These are phyloP conservation scores for Podaxis mareebaensis DNA, from an alignment of 768 basidiomycete species.

Conservation along the genomic window DNA sequence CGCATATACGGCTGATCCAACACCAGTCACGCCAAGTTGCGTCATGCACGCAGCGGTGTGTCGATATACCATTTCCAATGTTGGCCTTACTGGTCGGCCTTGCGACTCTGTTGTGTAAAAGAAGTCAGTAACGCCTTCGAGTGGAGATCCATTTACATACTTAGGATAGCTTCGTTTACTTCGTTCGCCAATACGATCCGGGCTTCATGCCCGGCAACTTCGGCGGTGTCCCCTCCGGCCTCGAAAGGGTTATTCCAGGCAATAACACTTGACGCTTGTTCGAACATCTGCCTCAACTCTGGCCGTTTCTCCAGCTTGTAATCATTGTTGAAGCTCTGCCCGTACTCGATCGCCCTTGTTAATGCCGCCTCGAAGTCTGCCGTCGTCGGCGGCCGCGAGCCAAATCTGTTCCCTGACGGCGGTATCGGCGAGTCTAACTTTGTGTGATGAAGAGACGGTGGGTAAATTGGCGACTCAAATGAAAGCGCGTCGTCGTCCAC, in stretches of 20 bases:
- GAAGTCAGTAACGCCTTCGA: slow-evolving; percentile 10
- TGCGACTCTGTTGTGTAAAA: slow-evolving; percentile 59
- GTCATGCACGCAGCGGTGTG: slow-evolving; percentile 68
- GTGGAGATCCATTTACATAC: slow-evolving; percentile 41
- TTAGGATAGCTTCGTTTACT: slow-evolving; percentile 80
- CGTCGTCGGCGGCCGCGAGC: slow-evolving; percentile 1
- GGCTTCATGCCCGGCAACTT: slow-evolving; percentile 68
- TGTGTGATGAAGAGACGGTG: slow-evolving; percentile 5
- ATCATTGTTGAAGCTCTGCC: slow-evolving; percentile 66
- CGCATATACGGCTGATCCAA: slow-evolving; percentile 78
- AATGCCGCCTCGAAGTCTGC: slow-evolving; percentile 57
- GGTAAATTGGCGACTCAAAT: slow-evolving; percentile 18
- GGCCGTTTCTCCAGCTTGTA: slow-evolving; percentile 64
- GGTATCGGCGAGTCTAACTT: slow-evolving; percentile 8
- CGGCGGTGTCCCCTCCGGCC: slow-evolving; percentile 63
- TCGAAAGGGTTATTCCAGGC: slow-evolving; percentile 76
- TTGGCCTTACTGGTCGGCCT: slow-evolving; percentile 67
- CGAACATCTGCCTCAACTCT: slow-evolving; percentile 66
- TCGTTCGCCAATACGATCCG: slow-evolving; percentile 69
- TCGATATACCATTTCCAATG: slow-evolving; percentile 76
- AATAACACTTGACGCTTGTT: slow-evolving; percentile 76
- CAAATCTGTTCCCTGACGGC: slow-evolving; percentile 20
- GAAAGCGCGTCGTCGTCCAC: slow-evolving; percentile 41
- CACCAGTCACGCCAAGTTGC: slow-evolving; percentile 72
- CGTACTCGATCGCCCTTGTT: slow-evolving; percentile 70